Base-by-base conservation (phyloP, 2,329 filamentous ascomycete genomes). In the Hirsutella thompsonii region DNA sequence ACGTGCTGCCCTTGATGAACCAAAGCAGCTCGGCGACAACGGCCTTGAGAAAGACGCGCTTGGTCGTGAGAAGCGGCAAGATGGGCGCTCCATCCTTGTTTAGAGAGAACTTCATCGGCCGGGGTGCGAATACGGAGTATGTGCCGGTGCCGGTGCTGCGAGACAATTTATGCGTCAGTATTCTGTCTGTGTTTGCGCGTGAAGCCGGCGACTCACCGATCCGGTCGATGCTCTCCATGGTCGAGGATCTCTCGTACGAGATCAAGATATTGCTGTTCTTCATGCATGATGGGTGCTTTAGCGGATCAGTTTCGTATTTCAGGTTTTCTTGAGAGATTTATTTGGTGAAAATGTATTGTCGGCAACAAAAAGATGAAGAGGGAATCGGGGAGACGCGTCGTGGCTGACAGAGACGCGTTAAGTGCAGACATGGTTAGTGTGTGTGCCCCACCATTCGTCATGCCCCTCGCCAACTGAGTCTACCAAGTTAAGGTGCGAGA, bases 181-280 rank as follows among this genome's bases (percentile, higher is more conserved):
- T 4, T 38, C 16, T 8, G 19, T n/a, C 16, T 14, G 23, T 26
- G 23, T 26, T 26, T 26, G 6, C 11, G 23, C 23, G 23, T 19
- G 33, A 11, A 35, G 19, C 9, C n/a, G 20, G 26, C 23, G n/a
- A 26, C 52, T 28, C 68, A 84, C 81, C 86, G 74, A 60, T 98
- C 92, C 26, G 87, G 88, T 16, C 92, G 81, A 57, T 88, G 81
- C 61, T 98, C 92, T 54, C 92, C 92, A 20, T 76, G 66, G 14
- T 78, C 68, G 14, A 98, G 71, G 54, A 96, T 95, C 49, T 86
- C 76, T 49, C 79, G 81, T 47, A 96, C 87, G 20, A 98, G 74
- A 52, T 90, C 74, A 44, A 98, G 79, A 59, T 98, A 98, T 63
- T 96, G 92, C 56, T 88, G 70, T 65, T 98, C 92, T 67, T 96